A percentile compares a stretch with the other conserved stretches of the same genome.
Evolutionary conservation across 2,329 filamentous ascomycete genomes (phyloP).

Genomic region (Plenodomus lindquistii): DNA sequence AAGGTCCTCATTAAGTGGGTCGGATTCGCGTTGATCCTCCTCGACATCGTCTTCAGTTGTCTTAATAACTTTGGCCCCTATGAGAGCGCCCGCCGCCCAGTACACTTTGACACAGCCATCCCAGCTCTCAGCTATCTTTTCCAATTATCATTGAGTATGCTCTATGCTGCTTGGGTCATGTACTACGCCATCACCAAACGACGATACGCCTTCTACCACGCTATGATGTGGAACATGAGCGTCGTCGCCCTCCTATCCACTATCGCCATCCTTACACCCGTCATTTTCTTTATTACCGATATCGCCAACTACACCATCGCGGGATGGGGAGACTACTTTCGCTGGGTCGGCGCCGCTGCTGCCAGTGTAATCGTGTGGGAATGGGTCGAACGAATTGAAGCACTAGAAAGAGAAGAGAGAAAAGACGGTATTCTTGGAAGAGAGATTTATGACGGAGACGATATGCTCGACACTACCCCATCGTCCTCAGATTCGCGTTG

Average conservation of each 20-base stretch:
- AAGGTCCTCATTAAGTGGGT: conserved; percentile 99
- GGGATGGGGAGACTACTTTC: conserved; percentile 92
- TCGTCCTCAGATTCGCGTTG: conserved; percentile 60
- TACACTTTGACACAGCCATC: conserved; percentile 84
- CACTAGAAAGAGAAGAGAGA: conserved; percentile 87
- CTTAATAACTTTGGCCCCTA: conserved; percentile 78
- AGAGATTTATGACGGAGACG: conserved; percentile 91
- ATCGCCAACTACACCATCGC: conserved; percentile 83
- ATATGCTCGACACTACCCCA: conserved; percentile 73
- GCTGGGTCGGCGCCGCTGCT: conserved; percentile 93
- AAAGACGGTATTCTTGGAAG: conserved; percentile 90
- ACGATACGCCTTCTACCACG: conserved; percentile 87
- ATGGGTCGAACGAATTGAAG: conserved; percentile 95
- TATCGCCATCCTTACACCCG: conserved; percentile 80
- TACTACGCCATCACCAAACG: conserved; percentile 94
- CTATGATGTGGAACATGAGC: conserved; percentile 85
- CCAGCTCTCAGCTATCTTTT: conserved; percentile 91
- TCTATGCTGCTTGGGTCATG: conserved; percentile 92
- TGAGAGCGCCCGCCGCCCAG: conserved; percentile 63
- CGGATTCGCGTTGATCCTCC: conserved; percentile 86
- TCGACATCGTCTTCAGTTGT: conserved; percentile 88
- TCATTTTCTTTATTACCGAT: conserved; percentile 92
- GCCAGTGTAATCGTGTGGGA: conserved; percentile 98
- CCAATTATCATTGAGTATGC: conserved; percentile 79
- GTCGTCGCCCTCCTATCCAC: conserved; percentile 79